Percentiles rank a stretch among this genome's conserved stretches.
These are phyloP conservation scores for Raffaelea arxii DNA, from an alignment of 2,329 filamentous ascomycete species.

Conservation along the genomic window DNA sequence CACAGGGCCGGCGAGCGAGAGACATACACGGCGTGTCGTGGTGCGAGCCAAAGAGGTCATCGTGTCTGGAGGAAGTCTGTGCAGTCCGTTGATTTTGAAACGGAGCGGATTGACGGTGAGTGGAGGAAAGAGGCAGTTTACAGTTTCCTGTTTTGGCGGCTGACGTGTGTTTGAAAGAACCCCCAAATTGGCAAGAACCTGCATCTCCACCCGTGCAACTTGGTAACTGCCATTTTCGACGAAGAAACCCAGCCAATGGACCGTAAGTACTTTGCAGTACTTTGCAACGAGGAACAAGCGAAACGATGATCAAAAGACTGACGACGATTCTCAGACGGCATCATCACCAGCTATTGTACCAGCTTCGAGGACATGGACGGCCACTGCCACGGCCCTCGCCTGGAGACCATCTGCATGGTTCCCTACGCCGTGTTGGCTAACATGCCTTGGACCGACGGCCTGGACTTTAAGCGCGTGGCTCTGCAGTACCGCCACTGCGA, in stretches of 20 bases:
- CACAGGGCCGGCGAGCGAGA: conserved; percentile 32
- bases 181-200: conserved; percentile 74
- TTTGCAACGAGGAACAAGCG: not conserved
- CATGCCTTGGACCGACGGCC: conserved; percentile 56
- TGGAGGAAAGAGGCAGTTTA: not conserved
- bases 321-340: conserved; percentile 44
- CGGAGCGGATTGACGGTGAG: conserved; percentile 65
- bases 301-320: not conserved
- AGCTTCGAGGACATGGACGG: conserved; percentile 75
- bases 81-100: conserved; percentile 65
- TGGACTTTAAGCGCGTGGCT: conserved; percentile 63
- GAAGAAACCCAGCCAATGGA: conserved; percentile 64
- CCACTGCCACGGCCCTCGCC: conserved; percentile 70
- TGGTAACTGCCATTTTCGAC: conserved; percentile 52
- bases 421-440: conserved; percentile 55
- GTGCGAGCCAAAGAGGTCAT: conserved; percentile 76
- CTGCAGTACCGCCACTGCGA: conserved; percentile 60
- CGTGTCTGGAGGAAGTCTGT: conserved; percentile 65
- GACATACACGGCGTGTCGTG: conserved; percentile 49
- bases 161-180: conserved; percentile 41
- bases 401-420: conserved; percentile 67
- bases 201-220: conserved; percentile 65
- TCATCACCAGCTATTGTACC: conserved; percentile 68
- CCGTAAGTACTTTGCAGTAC: conserved; percentile 20
- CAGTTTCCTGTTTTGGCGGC: conserved; percentile 12